A percentile compares a stretch with the other conserved stretches of the same genome.
Evolutionary conservation across 129 eudicot species (phyloP).

Genomic region (Heracleum sosnowskyi): DNA sequence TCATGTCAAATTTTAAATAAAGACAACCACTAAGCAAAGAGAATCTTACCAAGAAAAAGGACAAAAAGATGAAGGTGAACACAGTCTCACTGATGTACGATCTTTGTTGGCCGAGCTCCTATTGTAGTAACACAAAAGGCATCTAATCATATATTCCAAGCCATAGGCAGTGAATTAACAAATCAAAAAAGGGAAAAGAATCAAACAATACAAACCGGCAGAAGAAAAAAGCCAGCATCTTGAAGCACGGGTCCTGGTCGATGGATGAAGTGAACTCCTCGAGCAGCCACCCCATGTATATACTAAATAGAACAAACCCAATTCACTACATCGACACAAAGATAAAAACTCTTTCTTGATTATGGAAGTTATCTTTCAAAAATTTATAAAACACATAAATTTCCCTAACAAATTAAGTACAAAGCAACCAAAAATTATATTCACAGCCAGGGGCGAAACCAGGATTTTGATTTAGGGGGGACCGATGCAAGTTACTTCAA

Average conservation of each 20-base stretch:
- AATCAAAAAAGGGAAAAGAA: not conserved
- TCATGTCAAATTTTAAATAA: not conserved
- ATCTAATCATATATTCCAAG: not conserved
- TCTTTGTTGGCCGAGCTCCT: constrained; percentile 84
- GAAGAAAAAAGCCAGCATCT: constrained; percentile 78
- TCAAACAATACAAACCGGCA: constrained; percentile 52
- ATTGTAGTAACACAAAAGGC: not conserved
- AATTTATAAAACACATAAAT: not conserved
- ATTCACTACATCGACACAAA: not conserved
- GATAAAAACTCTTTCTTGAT: not conserved
- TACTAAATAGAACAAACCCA: constrained; percentile 36
- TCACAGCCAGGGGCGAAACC: too few species aligned
- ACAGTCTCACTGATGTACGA: constrained; percentile 84
- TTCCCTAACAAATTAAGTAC: not conserved
- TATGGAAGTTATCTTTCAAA: not conserved
- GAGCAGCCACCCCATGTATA: constrained; percentile 95
- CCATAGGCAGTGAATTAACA: not conserved
- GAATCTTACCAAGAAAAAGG: constrained; percentile 75
- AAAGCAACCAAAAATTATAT: not conserved
- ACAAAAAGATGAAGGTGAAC: constrained; percentile 61
- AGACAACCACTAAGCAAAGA: constrained; percentile 5
- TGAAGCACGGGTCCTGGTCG: constrained; percentile 84
- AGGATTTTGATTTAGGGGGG: too few species aligned
- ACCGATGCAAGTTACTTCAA: too few species aligned
- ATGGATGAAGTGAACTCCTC: constrained; percentile 87